A percentile compares a stretch with the other conserved stretches of the same genome.
phyloP scores from a whole-genome alignment of 163 green algal species.

The Volvox carteri region DNA sequence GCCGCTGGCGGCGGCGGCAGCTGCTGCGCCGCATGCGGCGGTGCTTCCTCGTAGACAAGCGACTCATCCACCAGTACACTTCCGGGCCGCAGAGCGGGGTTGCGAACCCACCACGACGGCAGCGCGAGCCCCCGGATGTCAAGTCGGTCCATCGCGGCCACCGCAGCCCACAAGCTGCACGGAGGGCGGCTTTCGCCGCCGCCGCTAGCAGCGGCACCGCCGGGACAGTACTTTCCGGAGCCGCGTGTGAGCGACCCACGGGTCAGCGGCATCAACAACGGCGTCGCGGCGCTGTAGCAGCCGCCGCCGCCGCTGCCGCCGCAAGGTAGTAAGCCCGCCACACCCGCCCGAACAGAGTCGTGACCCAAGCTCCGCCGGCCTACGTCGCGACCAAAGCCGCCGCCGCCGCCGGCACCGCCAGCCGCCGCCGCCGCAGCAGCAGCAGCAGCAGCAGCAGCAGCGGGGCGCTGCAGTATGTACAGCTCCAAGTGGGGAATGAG shows the following conservation, averaged over 20 bases:
- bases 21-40: background rate
- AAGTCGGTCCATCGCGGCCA: constrained; percentile 26
- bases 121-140: constrained; percentile 26
- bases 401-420: background rate
- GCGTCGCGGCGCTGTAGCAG: constrained; percentile 11
- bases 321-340: no score
- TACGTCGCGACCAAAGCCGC: background rate
- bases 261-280: background rate
- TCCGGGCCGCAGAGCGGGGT: background rate
- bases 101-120: constrained; percentile 43
- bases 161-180: constrained; percentile 4
- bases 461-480: background rate
- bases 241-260: no score
- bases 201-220: background rate
- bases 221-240: background rate
- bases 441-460: background rate
- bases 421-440: background rate
- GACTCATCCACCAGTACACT: constrained; percentile 30
- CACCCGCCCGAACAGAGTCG: no score
- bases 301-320: background rate
- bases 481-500: constrained; percentile 45
- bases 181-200: background rate
- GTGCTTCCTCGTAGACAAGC: constrained; percentile 37
- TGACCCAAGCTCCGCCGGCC: no score
- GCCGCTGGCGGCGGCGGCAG: background rate